phyloP scores from a whole-genome alignment of 2,329 filamentous ascomycete genomes.

The Metarhizium guizhouense region DNA sequence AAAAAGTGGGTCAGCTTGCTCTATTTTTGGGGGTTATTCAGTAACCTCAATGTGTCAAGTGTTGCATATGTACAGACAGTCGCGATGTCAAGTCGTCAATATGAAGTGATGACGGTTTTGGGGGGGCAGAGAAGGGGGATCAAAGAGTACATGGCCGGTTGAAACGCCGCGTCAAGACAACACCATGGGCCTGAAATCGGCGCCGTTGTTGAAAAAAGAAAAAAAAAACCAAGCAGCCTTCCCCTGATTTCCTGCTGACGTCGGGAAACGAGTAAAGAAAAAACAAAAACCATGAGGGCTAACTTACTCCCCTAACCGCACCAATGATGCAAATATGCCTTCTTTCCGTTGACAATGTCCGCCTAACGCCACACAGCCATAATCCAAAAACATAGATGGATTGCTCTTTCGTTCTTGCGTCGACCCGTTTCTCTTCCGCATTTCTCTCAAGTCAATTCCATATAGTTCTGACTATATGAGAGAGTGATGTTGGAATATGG shows the following conservation, averaged over 20 bases:
- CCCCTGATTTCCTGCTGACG: neutral
- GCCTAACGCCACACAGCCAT: slow-evolving; percentile 8
- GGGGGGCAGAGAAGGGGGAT: neutral
- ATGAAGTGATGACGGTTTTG: neutral
- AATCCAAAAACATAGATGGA: slow-evolving; percentile 5
- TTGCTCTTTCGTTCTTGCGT: neutral
- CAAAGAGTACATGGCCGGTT: slow-evolving; percentile 4
- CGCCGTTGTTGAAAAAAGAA: neutral
- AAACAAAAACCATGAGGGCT: neutral
- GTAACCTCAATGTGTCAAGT: neutral
- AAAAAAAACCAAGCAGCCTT: neutral
- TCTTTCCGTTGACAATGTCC: slow-evolving; percentile 4
- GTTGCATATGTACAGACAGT: slow-evolving; percentile 4
- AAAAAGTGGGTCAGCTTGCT: neutral
- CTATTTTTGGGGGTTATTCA: neutral
- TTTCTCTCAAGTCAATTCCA: neutral
- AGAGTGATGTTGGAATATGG: neutral
- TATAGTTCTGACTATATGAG: neutral
- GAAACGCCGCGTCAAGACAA: slow-evolving; percentile 4
- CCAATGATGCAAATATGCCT: neutral
- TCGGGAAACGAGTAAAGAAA: neutral
- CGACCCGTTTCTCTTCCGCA: neutral
- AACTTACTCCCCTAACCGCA: neutral
- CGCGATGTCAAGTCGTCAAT: neutral
- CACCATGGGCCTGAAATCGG: neutral